These are phyloP conservation scores for Dianthus caryophyllus DNA, from an alignment of 148 eudicot genomes.

Conservation along the genomic window DNA sequence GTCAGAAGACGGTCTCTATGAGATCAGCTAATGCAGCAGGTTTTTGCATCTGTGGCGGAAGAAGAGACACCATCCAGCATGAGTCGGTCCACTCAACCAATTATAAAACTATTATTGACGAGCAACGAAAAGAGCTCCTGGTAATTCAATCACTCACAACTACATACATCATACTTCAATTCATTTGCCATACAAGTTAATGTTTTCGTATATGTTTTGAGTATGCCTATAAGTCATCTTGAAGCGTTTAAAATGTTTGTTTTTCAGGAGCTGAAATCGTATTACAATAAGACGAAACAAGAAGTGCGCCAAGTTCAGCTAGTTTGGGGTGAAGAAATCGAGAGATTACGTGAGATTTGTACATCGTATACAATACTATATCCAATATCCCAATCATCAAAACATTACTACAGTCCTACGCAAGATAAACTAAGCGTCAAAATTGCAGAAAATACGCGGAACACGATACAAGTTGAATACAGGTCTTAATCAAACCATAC, in stretches of 20 bases:
- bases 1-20: conserved; percentile 34
- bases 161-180: neutral
- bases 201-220: neutral
- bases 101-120: conserved; percentile 35
- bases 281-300: conserved; percentile 42
- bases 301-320: conserved; percentile 49
- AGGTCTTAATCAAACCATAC: no score
- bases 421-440: no score
- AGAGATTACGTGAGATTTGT: conserved; percentile 51
- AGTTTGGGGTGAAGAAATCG: conserved; percentile 68
- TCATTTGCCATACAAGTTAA: neutral
- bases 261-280: conserved; percentile 58
- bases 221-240: neutral
- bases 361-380: no score
- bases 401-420: no score
- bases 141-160: conserved; percentile 37
- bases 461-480: no score
- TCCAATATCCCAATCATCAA: no score
- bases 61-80: conserved; percentile 26
- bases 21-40: conserved; percentile 43
- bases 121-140: conserved; percentile 65
- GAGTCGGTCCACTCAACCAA: conserved; percentile 21
- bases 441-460: no score
- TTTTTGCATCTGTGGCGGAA: conserved; percentile 74
- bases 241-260: neutral